These are phyloP conservation scores for Fusarium sp. DNA, from an alignment of 2,329 filamentous ascomycete species.

Conservation along the genomic window DNA sequence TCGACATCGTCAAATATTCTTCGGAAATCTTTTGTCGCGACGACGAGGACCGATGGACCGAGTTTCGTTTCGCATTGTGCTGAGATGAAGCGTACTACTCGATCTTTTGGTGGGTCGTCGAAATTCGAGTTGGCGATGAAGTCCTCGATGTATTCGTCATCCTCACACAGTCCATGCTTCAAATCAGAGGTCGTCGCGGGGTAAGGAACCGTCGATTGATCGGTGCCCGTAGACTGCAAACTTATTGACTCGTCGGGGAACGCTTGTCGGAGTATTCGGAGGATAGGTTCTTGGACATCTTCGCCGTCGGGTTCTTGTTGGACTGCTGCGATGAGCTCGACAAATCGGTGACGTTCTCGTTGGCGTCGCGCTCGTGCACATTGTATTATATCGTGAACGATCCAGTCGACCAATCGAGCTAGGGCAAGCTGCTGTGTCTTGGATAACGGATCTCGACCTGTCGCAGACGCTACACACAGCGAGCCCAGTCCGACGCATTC, in stretches of 20 bases:
- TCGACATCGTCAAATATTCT: conserved; percentile 58
- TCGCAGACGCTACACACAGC: conserved; percentile 53
- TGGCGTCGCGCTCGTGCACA: conserved; percentile 50
- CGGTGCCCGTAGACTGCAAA: conserved; percentile 40
- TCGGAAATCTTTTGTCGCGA: conserved; percentile 53
- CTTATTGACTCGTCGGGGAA: conserved; percentile 48
- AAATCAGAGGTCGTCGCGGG: conserved; percentile 43
- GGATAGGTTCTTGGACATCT: conserved; percentile 33
- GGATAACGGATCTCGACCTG: conserved; percentile 45
- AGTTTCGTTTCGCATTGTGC: conserved; percentile 47
- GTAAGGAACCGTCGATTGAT: conserved; percentile 38
- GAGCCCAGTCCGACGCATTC: conserved; percentile 53
- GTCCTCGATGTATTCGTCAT: conserved; percentile 50
- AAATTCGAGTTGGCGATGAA: conserved; percentile 50
- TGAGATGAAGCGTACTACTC: conserved; percentile 49
- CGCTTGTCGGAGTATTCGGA: conserved; percentile 42
- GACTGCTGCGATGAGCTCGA: conserved; percentile 45
- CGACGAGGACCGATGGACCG: conserved; percentile 47
- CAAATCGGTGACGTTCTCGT: conserved; percentile 50
- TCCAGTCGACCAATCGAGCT: conserved; percentile 43
- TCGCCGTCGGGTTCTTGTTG: conserved; percentile 36
- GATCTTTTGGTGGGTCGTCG: conserved; percentile 37
- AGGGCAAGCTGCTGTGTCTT: conserved; percentile 41
- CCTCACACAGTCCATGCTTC: conserved; percentile 55
- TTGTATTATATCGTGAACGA: conserved; percentile 53